phyloP scores from a whole-genome alignment of 2,329 filamentous ascomycete genomes.

The Lecanicillium sp. region DNA sequence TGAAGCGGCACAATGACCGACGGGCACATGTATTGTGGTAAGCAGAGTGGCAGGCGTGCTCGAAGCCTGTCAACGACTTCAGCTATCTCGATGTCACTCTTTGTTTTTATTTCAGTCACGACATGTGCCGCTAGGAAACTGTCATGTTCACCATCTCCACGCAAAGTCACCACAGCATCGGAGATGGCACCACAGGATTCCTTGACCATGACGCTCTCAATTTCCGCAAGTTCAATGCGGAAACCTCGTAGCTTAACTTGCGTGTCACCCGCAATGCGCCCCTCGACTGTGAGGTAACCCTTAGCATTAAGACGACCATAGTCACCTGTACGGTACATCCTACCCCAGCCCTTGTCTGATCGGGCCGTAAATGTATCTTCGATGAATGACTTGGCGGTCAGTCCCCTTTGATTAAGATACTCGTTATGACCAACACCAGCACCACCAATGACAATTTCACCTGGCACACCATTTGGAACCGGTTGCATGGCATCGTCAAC shows the following conservation, averaged over 20 bases:
- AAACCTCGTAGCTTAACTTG: conserved; percentile 35
- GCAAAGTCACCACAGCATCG: conserved; percentile 12
- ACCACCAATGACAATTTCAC: conserved; percentile 18
- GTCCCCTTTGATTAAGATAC: conserved; percentile 24
- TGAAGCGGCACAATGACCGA: conserved; percentile 17
- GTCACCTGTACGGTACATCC: conserved; percentile 30
- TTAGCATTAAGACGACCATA: conserved; percentile 19
- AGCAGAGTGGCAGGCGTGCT: conserved; percentile 11
- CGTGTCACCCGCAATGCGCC: conserved; percentile 28
- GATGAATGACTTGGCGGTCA: conserved; percentile 3
- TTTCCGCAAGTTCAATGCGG: conserved; percentile 35
- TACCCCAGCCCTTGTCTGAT: conserved; percentile 1
- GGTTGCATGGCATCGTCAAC: conserved; percentile 21
- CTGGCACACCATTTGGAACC: conserved; percentile 10
- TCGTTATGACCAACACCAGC: conserved; percentile 27
- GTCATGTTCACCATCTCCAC: not conserved
- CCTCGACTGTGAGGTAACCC: conserved; percentile 23
- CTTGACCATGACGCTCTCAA: conserved; percentile 12
- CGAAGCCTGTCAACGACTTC: too few species aligned
- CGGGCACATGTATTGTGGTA: conserved; percentile 29
- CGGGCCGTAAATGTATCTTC: not conserved
- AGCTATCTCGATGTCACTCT: too few species aligned
- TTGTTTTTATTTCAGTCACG: conserved; percentile 9
- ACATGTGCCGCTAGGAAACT: conserved; percentile 18
- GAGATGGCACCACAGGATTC: not conserved